phyloP scores from a whole-genome alignment of 768 basidiomycete species.

The Lactarius hengduanensis region DNA sequence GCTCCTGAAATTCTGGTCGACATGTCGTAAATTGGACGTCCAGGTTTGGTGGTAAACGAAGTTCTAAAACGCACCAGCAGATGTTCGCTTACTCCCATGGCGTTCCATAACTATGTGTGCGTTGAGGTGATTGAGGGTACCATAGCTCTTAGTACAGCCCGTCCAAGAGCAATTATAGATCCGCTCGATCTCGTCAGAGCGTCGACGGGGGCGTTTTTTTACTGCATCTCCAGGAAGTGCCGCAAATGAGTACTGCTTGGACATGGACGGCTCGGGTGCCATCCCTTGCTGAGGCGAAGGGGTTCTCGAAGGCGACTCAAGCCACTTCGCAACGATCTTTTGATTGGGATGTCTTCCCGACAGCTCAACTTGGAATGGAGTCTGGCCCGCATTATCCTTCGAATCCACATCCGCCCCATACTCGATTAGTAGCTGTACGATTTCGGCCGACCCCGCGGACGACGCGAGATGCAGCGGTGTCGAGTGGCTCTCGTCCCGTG shows the following conservation, averaged over 20 bases:
- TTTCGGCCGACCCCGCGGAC: not conserved
- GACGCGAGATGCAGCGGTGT: not conserved
- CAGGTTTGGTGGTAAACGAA: constrained; percentile 1
- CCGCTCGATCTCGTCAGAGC: constrained; percentile 95
- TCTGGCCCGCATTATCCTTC: not conserved
- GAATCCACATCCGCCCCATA: not conserved
- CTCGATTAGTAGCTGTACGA: not conserved
- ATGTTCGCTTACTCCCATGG: constrained; percentile 87
- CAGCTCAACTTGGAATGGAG: not conserved
- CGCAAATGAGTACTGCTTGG: constrained; percentile 79
- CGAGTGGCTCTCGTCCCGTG: not conserved
- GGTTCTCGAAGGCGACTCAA: too few relatives aligned
- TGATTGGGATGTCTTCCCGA: too few relatives aligned
- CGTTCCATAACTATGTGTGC: constrained; percentile 99
- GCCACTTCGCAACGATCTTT: too few relatives aligned
- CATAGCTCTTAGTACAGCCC: constrained; percentile 74
- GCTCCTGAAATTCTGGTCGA: constrained; percentile 89
- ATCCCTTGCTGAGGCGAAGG: too few relatives aligned
- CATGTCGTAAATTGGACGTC: constrained; percentile 26
- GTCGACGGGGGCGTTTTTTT: constrained; percentile 78
- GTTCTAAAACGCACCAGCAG: constrained; percentile 62
- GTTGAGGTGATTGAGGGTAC: constrained; percentile 95
- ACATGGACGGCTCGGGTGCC: constrained; percentile 19
- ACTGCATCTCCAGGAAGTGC: constrained; percentile 76
- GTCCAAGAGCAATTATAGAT: constrained; percentile 76